Percentiles rank a stretch among this genome's conserved stretches.
These are phyloP conservation scores for Lophiostoma macrostomum DNA, from an alignment of 495 filamentous ascomycete species.

Conservation along the genomic window DNA sequence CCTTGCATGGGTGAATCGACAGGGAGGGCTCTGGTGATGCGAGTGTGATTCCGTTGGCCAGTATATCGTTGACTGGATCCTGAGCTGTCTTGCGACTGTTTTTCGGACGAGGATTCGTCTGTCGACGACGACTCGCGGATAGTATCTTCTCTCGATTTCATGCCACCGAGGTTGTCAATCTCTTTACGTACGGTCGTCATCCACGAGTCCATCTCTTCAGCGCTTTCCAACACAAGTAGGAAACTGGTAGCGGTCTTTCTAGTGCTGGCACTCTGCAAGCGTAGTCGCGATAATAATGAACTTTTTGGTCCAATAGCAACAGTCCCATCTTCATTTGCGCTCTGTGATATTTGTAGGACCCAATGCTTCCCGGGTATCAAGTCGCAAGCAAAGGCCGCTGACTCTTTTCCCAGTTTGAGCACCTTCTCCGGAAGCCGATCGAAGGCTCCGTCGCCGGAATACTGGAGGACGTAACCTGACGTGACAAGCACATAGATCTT, in stretches of 20 bases:
- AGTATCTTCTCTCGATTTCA: slow-evolving; percentile 28
- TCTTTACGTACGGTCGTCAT: slow-evolving; percentile 50
- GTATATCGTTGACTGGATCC: slow-evolving; percentile 33
- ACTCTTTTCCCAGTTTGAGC: slow-evolving; percentile 75
- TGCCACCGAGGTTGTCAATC: slow-evolving; percentile 46
- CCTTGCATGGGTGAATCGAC: slow-evolving; percentile 22
- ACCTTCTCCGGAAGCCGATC: slow-evolving; percentile 85
- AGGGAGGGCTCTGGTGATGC: slow-evolving; percentile 22
- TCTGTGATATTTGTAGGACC: slow-evolving; percentile 86
- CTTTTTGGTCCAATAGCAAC: slow-evolving; percentile 49
- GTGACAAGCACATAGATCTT: slow-evolving; percentile 82
- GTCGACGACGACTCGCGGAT: neutral
- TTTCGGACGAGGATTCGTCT: slow-evolving; percentile 31
- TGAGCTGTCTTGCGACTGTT: slow-evolving; percentile 2
- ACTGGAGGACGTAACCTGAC: slow-evolving; percentile 83
- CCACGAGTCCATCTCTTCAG: slow-evolving; percentile 87
- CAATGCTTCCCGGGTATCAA: slow-evolving; percentile 88
- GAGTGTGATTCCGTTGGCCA: slow-evolving; percentile 22
- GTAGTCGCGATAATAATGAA: slow-evolving; percentile 68
- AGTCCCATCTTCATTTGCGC: slow-evolving; percentile 59
- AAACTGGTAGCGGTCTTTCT: slow-evolving; percentile 61
- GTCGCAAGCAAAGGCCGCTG: slow-evolving; percentile 91
- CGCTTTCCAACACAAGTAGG: slow-evolving; percentile 74
- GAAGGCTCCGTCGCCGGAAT: slow-evolving; percentile 73
- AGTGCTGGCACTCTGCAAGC: slow-evolving; percentile 59